Percentiles rank a stretch among this genome's conserved stretches.
These are phyloP conservation scores for Zoysia japonica DNA, from an alignment of 176 grass and related monocot species.

Conservation along the genomic window DNA sequence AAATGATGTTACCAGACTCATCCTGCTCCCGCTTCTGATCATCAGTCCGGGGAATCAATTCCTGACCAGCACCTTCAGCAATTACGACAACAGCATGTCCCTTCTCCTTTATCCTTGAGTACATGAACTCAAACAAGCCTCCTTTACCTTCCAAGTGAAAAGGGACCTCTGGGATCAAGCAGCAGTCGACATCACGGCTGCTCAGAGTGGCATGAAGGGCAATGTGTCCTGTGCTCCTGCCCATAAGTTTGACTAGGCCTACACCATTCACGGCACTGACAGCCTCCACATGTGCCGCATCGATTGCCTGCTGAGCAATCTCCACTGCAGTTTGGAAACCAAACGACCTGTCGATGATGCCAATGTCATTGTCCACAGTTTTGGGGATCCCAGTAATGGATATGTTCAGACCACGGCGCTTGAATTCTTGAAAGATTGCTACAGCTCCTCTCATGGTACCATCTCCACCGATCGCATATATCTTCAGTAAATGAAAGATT, in stretches of 20 bases:
- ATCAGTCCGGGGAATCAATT: constrained; percentile 56
- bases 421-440: constrained; percentile 66
- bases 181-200: constrained; percentile 90
- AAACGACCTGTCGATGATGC: constrained; percentile 93
- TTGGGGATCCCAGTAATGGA: constrained; percentile 79
- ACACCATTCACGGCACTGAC: constrained; percentile 83
- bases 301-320: constrained; percentile 80
- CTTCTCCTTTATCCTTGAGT: constrained; percentile 65
- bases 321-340: constrained; percentile 93
- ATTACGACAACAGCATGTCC: constrained; percentile 74
- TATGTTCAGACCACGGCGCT: constrained; percentile 64
- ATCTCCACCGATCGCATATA: constrained; percentile 76
- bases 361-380: constrained; percentile 96
- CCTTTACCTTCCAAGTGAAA: constrained; percentile 84
- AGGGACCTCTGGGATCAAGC: constrained; percentile 80
- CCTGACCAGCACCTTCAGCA: constrained; percentile 88
- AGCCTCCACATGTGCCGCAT: constrained; percentile 79
- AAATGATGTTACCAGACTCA: constrained; percentile 72
- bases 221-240: constrained; percentile 91
- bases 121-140: constrained; percentile 74
- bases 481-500: constrained; percentile 32
- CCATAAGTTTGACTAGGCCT: constrained; percentile 94
- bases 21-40: constrained; percentile 65
- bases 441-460: constrained; percentile 92
- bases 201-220: constrained; percentile 79